A percentile compares a stretch with the other conserved stretches of the same genome.
phyloP scores from a whole-genome alignment of 257 asterid genomes.

The Ilex aquifolium region DNA sequence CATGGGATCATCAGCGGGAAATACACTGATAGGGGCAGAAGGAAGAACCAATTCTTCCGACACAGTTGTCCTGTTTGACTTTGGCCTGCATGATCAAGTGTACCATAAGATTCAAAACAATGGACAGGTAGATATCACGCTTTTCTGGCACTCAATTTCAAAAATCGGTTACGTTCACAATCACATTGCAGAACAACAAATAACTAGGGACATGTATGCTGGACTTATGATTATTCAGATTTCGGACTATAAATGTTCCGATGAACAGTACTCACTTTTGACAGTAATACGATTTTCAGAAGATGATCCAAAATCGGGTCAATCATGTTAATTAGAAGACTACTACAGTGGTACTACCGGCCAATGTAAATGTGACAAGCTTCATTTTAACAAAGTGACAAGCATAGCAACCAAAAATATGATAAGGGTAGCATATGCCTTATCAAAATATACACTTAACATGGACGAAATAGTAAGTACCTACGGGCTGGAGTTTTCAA shows the following conservation, averaged over 20 bases:
- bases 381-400: background rate
- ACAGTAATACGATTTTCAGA: too few species aligned
- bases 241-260: too few species aligned
- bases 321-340: too few species aligned
- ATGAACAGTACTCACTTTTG: too few species aligned
- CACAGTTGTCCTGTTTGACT: background rate
- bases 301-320: too few species aligned
- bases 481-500: slow-evolving; percentile 77
- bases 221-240: too few species aligned
- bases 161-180: background rate
- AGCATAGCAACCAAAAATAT: background rate
- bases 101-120: background rate
- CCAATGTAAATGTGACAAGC: too few species aligned
- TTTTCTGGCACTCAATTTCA: too few species aligned
- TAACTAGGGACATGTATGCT: background rate
- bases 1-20: background rate
- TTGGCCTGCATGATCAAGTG: background rate
- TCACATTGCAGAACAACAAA: too few species aligned
- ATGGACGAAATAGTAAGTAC: slow-evolving; percentile 26
- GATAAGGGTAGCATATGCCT: background rate
- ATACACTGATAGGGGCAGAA: background rate
- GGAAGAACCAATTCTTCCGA: background rate
- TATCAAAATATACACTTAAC: background rate
- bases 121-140: too few species aligned
- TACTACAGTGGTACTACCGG: too few species aligned